phyloP scores from a whole-genome alignment of 129 eudicot species.

The Smallanthus sonchifolius region DNA sequence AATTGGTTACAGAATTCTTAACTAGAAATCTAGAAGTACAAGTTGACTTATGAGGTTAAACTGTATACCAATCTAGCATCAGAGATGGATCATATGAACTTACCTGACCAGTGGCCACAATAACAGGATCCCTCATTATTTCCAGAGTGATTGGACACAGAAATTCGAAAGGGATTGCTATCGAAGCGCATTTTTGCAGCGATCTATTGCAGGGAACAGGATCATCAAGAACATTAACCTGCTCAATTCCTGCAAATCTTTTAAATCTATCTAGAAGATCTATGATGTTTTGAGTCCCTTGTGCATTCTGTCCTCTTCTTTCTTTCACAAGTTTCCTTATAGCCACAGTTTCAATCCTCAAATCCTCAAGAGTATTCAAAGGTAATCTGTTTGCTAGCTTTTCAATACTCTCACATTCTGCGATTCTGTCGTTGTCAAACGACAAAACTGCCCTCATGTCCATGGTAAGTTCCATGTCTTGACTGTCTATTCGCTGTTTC shows the following conservation, averaged over 20 bases:
- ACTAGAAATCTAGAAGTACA: background rate
- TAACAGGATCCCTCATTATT: slow-evolving; percentile 90
- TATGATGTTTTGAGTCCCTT: slow-evolving; percentile 53
- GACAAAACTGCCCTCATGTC: slow-evolving; percentile 68
- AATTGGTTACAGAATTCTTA: background rate
- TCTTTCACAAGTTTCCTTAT: slow-evolving; percentile 57
- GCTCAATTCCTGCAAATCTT: slow-evolving; percentile 55
- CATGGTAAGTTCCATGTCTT: slow-evolving; percentile 78
- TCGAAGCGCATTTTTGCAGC: slow-evolving; percentile 28
- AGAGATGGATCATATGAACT: background rate
- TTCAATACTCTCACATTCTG: slow-evolving; percentile 53
- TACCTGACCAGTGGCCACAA: slow-evolving; percentile 87
- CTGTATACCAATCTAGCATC: slow-evolving; percentile 1
- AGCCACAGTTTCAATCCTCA: slow-evolving; percentile 51
- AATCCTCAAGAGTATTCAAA: slow-evolving; percentile 49
- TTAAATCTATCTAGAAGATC: slow-evolving; percentile 57
- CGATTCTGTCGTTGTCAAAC: slow-evolving; percentile 49
- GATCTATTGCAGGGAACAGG: slow-evolving; percentile 35
- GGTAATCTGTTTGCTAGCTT: slow-evolving; percentile 64
- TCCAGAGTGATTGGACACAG: slow-evolving; percentile 80
- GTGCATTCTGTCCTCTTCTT: slow-evolving; percentile 44
- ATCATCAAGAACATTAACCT: slow-evolving; percentile 45
- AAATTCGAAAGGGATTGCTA: slow-evolving; percentile 67
- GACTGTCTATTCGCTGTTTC: slow-evolving; percentile 53
- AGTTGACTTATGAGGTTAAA: background rate